Conservation (phyloP, 495 filamentous ascomycete genomes). For the Penicillium fimorum region DNA sequence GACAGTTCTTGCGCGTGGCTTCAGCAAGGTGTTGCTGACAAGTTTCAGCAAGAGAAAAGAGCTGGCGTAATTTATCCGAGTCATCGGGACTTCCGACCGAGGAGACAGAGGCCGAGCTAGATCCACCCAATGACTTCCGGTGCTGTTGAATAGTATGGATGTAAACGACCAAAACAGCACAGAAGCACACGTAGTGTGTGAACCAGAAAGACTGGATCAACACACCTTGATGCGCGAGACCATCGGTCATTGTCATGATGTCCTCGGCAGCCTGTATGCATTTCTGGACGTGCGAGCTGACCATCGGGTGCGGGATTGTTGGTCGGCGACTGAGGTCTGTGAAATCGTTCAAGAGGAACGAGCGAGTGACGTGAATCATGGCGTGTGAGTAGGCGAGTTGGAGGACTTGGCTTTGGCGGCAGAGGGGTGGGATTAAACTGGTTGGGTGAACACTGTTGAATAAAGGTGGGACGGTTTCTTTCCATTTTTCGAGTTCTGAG, state of each 20-base stretch:
- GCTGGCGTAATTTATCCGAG: constrained; percentile 23
- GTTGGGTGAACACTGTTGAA: constrained; percentile 47
- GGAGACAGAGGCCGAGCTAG: constrained; percentile 18
- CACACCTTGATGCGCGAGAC: constrained; percentile 38
- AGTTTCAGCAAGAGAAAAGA: constrained; percentile 43
- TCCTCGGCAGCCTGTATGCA: constrained; percentile 47
- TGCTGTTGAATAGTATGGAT: constrained; percentile 55
- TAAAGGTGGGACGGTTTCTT: constrained; percentile 42
- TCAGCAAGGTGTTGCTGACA: constrained; percentile 51
- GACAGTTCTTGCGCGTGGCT: constrained; percentile 49
- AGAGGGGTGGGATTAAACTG: constrained; percentile 51
- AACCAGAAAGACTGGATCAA: constrained; percentile 51
- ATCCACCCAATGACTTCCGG: constrained; percentile 23
- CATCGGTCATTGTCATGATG: constrained; percentile 39
- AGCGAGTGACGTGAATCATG: constrained; percentile 56
- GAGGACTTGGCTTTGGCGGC: constrained; percentile 54
- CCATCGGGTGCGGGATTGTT: constrained; percentile 29
- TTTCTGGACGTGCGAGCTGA: constrained; percentile 38
- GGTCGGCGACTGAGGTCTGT: constrained; percentile 42
- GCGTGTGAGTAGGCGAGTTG: constrained; percentile 53
- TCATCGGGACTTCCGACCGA: constrained; percentile 25
- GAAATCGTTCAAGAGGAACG: constrained; percentile 54
- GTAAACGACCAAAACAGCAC: constrained; percentile 53
- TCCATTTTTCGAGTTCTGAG: constrained; percentile 38
- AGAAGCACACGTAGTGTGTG: constrained; percentile 55